These are phyloP conservation scores for Haematococcus lacustris DNA, from an alignment of 139 green algal genomes.

Conservation along the genomic window DNA sequence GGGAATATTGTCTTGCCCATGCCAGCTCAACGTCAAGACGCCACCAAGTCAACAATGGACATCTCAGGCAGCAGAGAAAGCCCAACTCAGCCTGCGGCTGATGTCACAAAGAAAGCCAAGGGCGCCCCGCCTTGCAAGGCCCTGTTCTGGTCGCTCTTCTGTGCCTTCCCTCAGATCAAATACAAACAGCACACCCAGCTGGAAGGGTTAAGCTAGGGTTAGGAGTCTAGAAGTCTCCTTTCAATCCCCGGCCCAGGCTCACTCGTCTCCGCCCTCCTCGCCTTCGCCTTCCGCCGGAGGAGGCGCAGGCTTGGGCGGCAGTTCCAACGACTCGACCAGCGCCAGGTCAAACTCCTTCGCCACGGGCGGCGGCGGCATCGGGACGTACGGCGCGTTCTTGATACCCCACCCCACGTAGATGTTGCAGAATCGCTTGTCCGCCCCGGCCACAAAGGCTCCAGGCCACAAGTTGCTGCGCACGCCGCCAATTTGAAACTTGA, in stretches of 20 bases:
- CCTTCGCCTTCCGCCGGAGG: constrained; percentile 42
- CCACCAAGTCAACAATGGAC: too few species aligned
- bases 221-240: too few species aligned
- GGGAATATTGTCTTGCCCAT: too few species aligned
- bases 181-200: too few species aligned
- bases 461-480: constrained; percentile 71
- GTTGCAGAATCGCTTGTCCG: constrained; percentile 51
- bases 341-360: constrained; percentile 46
- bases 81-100: too few species aligned
- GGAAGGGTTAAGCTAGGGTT: too few species aligned
- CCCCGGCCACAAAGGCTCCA: constrained; percentile 36
- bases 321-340: constrained; percentile 56
- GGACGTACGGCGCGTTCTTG: constrained; percentile 63
- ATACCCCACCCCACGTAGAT: constrained; percentile 77
- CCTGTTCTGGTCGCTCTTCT: constrained; percentile 77
- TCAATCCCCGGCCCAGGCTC: too few species aligned
- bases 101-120: too few species aligned
- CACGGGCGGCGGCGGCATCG: constrained; percentile 55
- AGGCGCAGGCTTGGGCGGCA: constrained; percentile 52
- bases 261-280: too few species aligned
- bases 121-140: constrained; percentile 62
- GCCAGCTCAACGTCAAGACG: too few species aligned
- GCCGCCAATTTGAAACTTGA: constrained; percentile 29
- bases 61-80: too few species aligned
- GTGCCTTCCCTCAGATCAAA: constrained; percentile 79